Conservation (phyloP, 2,329 filamentous ascomycete species). For the Claviceps sp. region DNA sequence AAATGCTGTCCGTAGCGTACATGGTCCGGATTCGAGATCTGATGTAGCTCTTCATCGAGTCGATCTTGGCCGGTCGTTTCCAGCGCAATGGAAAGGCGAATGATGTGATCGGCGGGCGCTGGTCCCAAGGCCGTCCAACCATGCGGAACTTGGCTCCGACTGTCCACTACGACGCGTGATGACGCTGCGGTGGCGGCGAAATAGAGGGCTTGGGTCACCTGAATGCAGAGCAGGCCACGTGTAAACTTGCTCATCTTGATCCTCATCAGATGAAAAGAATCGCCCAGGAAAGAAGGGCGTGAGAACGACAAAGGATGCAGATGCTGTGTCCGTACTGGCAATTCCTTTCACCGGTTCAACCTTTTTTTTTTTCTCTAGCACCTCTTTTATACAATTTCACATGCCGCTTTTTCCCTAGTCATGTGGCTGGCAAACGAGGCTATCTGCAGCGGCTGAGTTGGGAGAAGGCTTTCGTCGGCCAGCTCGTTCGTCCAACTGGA, state of each 20-base stretch:
- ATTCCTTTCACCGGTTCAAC: no score
- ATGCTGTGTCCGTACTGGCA: no score
- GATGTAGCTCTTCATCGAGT: constrained; percentile 30
- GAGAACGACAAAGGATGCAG: no score
- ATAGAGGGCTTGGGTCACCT: not conserved
- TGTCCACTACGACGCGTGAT: constrained; percentile 8
- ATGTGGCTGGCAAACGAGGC: no score
- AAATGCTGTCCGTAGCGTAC: constrained; percentile 35
- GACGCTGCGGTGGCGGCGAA: not conserved
- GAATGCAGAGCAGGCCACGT: not conserved
- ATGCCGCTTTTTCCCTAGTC: no score
- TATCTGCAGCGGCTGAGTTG: no score
- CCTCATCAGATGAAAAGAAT: not conserved
- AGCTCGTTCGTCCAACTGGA: no score
- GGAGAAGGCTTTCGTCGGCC: no score
- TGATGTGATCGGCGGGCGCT: constrained; percentile 8
- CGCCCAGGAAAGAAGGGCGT: no score
- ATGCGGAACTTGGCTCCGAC: constrained; percentile 8
- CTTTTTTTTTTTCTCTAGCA: no score
- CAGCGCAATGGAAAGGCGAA: constrained; percentile 19
- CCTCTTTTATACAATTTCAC: no score
- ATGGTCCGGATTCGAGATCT: constrained; percentile 35
- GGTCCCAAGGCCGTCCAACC: constrained; percentile 13
- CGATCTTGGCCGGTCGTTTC: constrained; percentile 11
- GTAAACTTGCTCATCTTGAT: not conserved